phyloP scores from a whole-genome alignment of 805 yeast species.

The Teunomyces cretensis region DNA sequence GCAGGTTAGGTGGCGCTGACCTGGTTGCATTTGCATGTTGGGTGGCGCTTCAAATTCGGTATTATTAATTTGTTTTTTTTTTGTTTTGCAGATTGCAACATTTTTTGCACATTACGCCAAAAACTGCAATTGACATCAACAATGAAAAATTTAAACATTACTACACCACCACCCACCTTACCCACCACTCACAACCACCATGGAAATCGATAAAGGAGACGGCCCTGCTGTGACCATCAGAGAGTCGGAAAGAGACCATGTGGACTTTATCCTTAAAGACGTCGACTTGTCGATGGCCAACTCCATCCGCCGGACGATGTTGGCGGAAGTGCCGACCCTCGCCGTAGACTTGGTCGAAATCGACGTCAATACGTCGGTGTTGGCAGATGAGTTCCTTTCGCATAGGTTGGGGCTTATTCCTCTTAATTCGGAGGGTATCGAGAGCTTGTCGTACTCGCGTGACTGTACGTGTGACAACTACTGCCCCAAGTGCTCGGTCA shows the following conservation, averaged over 20 bases:
- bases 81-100: too few species aligned
- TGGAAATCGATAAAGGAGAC: slow-evolving; percentile 32
- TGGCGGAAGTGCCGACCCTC: slow-evolving; percentile 94
- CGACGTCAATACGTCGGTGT: slow-evolving; percentile 86
- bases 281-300: slow-evolving; percentile 91
- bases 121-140: background rate
- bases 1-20: background rate
- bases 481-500: slow-evolving; percentile 93
- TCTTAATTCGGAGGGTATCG: slow-evolving; percentile 78
- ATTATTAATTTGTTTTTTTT: too few species aligned
- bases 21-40: background rate
- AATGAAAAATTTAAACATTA: background rate
- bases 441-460: slow-evolving; percentile 79
- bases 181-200: slow-evolving; percentile 11
- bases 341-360: slow-evolving; percentile 96
- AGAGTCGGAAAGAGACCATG: slow-evolving; percentile 79
- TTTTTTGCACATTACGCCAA: slow-evolving; percentile 1
- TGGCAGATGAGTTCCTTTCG: slow-evolving; percentile 95
- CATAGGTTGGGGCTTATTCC: slow-evolving; percentile 95
- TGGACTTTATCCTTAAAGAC: slow-evolving; percentile 83
- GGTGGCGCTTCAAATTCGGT: too few species aligned
- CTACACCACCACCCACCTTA: slow-evolving; percentile 1
- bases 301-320: slow-evolving; percentile 85
- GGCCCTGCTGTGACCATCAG: slow-evolving; percentile 89
- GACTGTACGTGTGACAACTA: slow-evolving; percentile 98